Evolutionary conservation across 768 basidiomycete genomes (phyloP), one percentile per base, ranked within the genome.

Genomic region (Roridomyces roridus): DNA sequence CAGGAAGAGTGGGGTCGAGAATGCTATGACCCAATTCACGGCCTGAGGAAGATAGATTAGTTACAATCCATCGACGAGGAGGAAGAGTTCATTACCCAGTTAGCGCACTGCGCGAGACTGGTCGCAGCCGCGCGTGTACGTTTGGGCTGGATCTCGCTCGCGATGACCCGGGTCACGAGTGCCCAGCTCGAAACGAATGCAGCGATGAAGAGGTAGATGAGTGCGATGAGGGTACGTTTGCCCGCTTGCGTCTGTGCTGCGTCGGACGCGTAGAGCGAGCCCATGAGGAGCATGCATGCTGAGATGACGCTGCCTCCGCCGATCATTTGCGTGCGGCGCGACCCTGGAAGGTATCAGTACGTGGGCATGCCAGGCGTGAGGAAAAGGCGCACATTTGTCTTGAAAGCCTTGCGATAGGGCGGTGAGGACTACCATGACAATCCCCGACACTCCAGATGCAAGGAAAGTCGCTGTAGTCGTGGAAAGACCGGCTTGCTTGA

Each of bases 401-500:
- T 74, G 70, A 46, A 68, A 75, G 41, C 74, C 49, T 55, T 77
- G 77, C 11, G 74, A 67, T 3, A 70, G 65, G 44, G 80, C 70
- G 6, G 77, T 79, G 39, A 70, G 67, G 15, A 68, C 68, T 18
- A 82, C 56, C 55, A 76, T 77, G 31, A 80, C 60, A 36, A 84
- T 69, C 26, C 81, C 83, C 1, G 79, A 77, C 12, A 83, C 70
- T 5, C 80, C 83, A 1, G 80, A 80, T 0, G 80, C 80, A 29
- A 83, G 71, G 68, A 84, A 82, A 3, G 78, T 74, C 3, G 80
- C 74, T n/a, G 75, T 72, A n/a, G 68, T 67, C 4, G 73, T 73
- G 12, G 75, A 74, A n/a, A 83, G 73, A n/a, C 83, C 79, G 1
- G 79, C 79, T 59, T 83, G 81, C 4, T 74, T 65, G 59, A 84